Conservation (phyloP, 1,284 basidiomycete species). For the Laetiporus sulphureus region DNA sequence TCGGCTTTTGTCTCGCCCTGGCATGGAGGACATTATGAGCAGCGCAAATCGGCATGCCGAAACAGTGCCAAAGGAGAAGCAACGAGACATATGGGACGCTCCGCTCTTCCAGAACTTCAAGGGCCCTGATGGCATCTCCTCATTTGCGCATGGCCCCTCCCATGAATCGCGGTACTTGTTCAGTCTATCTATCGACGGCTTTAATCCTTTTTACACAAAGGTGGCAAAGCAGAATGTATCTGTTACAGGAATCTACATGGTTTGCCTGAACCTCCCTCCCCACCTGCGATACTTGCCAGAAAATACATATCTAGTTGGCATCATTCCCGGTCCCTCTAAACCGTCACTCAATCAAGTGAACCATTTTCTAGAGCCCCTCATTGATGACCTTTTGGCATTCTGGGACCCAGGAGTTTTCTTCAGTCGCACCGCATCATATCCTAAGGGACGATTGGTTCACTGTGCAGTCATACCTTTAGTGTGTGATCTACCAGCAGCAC, state of each 20-base stretch:
- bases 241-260: slow-evolving; percentile 23
- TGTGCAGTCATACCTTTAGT: neutral
- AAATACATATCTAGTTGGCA: slow-evolving; percentile 24
- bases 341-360: slow-evolving; percentile 29
- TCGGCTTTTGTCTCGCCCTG: too few relatives aligned
- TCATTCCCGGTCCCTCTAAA: slow-evolving; percentile 31
- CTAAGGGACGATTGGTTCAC: neutral
- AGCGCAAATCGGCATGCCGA: too few relatives aligned
- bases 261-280: slow-evolving; percentile 23
- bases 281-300: slow-evolving; percentile 19
- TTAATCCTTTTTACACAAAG: too few relatives aligned
- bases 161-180: too few relatives aligned
- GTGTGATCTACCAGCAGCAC: neutral
- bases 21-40: too few relatives aligned
- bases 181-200: too few relatives aligned
- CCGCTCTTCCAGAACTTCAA: too few relatives aligned
- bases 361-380: slow-evolving; percentile 26
- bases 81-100: too few relatives aligned
- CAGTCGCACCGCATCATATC: neutral
- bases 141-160: too few relatives aligned
- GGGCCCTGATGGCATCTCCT: too few relatives aligned
- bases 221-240: too few relatives aligned
- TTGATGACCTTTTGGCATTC: slow-evolving; percentile 25
- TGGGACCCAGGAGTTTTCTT: slow-evolving; percentile 21
- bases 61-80: too few relatives aligned